These are phyloP conservation scores for Cardamine resedifolia DNA, from an alignment of 345 rosid species.

Conservation along the genomic window DNA sequence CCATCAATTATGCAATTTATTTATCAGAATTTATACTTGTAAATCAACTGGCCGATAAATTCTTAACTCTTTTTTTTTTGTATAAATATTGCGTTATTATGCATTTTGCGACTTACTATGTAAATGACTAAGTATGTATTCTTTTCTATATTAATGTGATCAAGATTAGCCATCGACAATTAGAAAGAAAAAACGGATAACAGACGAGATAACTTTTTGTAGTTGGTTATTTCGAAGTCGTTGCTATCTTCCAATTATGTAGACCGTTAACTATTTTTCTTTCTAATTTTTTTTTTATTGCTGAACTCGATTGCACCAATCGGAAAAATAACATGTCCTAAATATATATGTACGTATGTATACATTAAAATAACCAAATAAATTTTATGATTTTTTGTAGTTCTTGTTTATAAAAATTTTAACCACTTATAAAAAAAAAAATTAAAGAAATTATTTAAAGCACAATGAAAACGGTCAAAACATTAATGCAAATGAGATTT, in stretches of 20 bases:
- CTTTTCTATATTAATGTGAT: not conserved
- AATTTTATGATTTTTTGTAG: not conserved
- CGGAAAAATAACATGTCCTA: no score
- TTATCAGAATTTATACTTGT: not conserved
- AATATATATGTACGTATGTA: no score
- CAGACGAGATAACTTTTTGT: no score
- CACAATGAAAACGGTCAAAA: constrained; percentile 18
- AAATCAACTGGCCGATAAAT: not conserved
- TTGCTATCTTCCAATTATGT: no score
- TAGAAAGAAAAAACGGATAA: no score
- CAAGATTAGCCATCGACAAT: no score
- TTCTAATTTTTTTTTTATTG: no score
- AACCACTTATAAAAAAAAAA: not conserved
- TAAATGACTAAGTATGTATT: not conserved
- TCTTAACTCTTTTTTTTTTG: not conserved
- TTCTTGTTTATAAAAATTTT: not conserved
- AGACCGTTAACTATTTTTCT: no score
- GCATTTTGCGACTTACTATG: not conserved
- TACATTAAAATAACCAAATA: not conserved
- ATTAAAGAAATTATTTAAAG: not conserved
- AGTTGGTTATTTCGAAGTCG: no score
- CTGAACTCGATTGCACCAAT: not conserved
- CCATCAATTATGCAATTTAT: not conserved
- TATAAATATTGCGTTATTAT: not conserved
- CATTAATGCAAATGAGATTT: constrained; percentile 21